Evolutionary conservation across 805 yeast genomes (phyloP).

Genomic region (Kazachstania africana): DNA sequence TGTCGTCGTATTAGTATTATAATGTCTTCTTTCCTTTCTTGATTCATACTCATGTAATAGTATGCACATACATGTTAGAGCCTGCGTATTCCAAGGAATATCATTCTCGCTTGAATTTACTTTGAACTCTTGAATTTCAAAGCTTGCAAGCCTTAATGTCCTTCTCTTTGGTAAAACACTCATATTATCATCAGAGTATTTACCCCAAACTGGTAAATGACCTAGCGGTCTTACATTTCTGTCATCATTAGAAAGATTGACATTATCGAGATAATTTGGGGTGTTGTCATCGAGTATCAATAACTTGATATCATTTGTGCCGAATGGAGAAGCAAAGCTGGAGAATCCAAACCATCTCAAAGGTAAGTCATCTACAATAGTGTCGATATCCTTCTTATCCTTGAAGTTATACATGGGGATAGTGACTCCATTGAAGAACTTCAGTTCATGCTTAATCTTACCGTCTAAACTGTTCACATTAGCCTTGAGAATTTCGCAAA

Average conservation of each 20-base stretch:
- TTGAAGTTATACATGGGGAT: slow-evolving; percentile 23
- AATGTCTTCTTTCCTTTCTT: slow-evolving; percentile 21
- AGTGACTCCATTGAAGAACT: slow-evolving; percentile 17
- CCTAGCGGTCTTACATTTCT: slow-evolving; percentile 11
- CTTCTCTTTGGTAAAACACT: slow-evolving; percentile 19
- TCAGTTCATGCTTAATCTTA: slow-evolving; percentile 20
- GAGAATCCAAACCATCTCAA: slow-evolving; percentile 32
- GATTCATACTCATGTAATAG: slow-evolving; percentile 23
- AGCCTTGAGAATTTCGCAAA: slow-evolving; percentile 23
- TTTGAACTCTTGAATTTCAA: slow-evolving; percentile 14
- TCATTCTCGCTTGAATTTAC: background rate
- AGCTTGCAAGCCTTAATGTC: slow-evolving; percentile 15
- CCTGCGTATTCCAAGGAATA: slow-evolving; percentile 18
- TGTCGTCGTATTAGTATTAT: background rate
- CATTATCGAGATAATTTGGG: slow-evolving; percentile 22
- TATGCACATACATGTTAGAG: slow-evolving; percentile 25
- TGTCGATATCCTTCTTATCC: slow-evolving; percentile 25
- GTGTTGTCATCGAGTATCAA: slow-evolving; percentile 25
- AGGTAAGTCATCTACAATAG: slow-evolving; percentile 20
- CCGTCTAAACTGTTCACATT: background rate
- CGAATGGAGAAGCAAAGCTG: slow-evolving; percentile 25
- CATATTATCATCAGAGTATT: slow-evolving; percentile 17
- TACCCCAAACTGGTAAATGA: slow-evolving; percentile 21
- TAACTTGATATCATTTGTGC: slow-evolving; percentile 26
- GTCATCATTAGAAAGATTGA: background rate